Base-by-base conservation (phyloP, 2,329 filamentous ascomycete genomes). In the Talaromyces sp. region DNA sequence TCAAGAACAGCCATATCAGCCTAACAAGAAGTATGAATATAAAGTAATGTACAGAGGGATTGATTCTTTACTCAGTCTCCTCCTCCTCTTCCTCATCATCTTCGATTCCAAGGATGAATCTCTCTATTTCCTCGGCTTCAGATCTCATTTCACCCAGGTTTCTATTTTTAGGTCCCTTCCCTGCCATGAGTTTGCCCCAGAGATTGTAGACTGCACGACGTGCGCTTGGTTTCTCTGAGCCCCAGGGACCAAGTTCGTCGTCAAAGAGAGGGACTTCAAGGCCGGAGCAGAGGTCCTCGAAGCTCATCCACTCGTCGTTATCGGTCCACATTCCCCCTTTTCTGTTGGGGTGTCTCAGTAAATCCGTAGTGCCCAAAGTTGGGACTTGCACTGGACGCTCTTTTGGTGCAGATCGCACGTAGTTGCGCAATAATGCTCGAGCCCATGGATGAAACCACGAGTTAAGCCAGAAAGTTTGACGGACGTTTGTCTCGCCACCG, bases 321-420 rank as follows among this genome's bases (percentile, higher is more conserved):
- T 79, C 80, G 0, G 83, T 84, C 84, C 84, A 86, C 3, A 85
- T 73, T 8, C 84, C 84, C 3, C 84, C 83, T n/a, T 77, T 78
- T 0, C 84, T 84, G 10, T 83, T 84, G 15, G 83, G 79, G 62
- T 76, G 71, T 68, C 85, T 81, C 81, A 82, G 83, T 72, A 77
- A 78, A 0, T 77, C 74, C 59, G 82, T 78, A 3, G 81, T 82
- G 13, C 82, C 83, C 0, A 80, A 74, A 7, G 80, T 75, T 0
- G 79, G 78, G 10, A 77, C 77, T 63, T 81, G 78, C 79, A 0
- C 80, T 78, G 35, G 77, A 73, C 1, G 80, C 68, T 0, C 78
- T 79, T 49, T 78, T 6, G 56, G 79, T 0, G 80, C 73, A 13
- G 73, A 76, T 61, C 82, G 81, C 67, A 84, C 77, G 68, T 82